Percentiles rank a stretch among this genome's conserved stretches.
phyloP scores from a whole-genome alignment of 495 filamentous ascomycete genomes.

The Parmelia sp. region DNA sequence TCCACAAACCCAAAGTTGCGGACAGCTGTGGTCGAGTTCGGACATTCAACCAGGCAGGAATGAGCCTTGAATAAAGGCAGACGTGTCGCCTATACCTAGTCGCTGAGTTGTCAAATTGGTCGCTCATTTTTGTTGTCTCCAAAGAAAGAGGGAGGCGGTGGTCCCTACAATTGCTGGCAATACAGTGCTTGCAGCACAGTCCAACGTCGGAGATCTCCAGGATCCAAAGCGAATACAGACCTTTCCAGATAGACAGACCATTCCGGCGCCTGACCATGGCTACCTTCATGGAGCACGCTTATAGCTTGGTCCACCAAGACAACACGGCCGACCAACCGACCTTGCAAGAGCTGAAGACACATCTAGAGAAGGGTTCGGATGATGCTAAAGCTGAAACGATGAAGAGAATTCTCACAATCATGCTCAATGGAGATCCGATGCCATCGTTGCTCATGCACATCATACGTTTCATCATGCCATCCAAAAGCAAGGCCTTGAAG shows the following conservation, averaged over 20 bases:
- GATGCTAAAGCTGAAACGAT: slow-evolving; percentile 97
- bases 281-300: slow-evolving; percentile 85
- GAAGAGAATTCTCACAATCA: slow-evolving; percentile 92
- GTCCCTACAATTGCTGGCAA: neutral
- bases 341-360: slow-evolving; percentile 80
- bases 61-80: neutral
- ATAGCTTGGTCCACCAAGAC: slow-evolving; percentile 93
- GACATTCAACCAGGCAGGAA: neutral
- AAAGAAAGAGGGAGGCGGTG: neutral
- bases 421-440: slow-evolving; percentile 98
- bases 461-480: slow-evolving; percentile 98
- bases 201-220: neutral
- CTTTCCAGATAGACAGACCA: neutral
- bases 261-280: slow-evolving; percentile 59
- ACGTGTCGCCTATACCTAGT: slow-evolving; percentile 4
- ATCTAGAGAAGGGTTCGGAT: slow-evolving; percentile 95
- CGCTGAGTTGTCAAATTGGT: neutral
- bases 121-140: neutral
- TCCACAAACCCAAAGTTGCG: slow-evolving; percentile 11
- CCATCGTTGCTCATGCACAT: slow-evolving; percentile 96
- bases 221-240: neutral
- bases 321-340: slow-evolving; percentile 88
- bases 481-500: slow-evolving; percentile 92
- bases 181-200: slow-evolving; percentile 1
- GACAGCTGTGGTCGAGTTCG: slow-evolving; percentile 14